A percentile compares a stretch with the other conserved stretches of the same genome.
Conservation (phyloP, 495 filamentous ascomycete species). For the Bathelium albidoporum region DNA sequence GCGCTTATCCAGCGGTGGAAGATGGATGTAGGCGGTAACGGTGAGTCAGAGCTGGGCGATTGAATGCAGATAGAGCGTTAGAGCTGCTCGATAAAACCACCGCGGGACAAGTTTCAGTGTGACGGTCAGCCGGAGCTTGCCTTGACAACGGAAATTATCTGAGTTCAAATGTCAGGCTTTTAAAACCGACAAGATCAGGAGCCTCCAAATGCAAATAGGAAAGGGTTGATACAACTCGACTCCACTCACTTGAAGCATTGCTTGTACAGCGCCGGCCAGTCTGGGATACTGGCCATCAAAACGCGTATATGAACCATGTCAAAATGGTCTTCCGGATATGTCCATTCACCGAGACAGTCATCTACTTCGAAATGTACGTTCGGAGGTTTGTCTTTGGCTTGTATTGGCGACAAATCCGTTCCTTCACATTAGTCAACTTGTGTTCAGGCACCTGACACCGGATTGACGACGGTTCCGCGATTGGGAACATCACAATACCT, state of each 20-base stretch:
- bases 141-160: no score
- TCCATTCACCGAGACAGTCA: slow-evolving; percentile 39
- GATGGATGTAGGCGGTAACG: background rate
- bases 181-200: no score
- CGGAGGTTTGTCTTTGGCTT: slow-evolving; percentile 30
- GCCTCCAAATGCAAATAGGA: no score
- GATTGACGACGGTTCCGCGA: background rate
- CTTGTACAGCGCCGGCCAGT: slow-evolving; percentile 39
- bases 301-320: slow-evolving; percentile 49
- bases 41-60: slow-evolving; percentile 10
- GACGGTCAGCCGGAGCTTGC: no score
- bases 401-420: slow-evolving; percentile 9
- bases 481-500: slow-evolving; percentile 1
- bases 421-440: background rate
- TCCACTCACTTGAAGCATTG: slow-evolving; percentile 14
- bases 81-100: slow-evolving; percentile 24
- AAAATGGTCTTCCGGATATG: slow-evolving; percentile 34
- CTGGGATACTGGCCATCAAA: slow-evolving; percentile 39
- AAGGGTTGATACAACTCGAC: background rate
- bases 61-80: slow-evolving; percentile 19
- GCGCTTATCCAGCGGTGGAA: slow-evolving; percentile 11
- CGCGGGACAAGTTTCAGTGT: slow-evolving; percentile 22
- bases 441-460: no score
- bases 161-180: no score
- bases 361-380: slow-evolving; percentile 46